phyloP scores from a whole-genome alignment of 2,329 filamentous ascomycete species.

The Aspergillus arachidicola region DNA sequence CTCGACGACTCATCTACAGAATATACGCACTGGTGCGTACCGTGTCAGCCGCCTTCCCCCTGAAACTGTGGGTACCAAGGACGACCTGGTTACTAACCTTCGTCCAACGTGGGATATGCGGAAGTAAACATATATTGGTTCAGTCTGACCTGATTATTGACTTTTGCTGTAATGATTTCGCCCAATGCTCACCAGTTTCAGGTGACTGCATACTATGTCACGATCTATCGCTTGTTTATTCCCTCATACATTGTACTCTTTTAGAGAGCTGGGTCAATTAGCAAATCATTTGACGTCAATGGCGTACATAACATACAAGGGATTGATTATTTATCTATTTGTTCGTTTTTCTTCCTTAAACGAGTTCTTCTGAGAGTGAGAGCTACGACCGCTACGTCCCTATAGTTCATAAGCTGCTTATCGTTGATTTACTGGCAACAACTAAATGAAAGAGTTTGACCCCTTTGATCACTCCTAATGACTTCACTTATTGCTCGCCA shows the following conservation, averaged over 20 bases:
- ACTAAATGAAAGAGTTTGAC: not conserved
- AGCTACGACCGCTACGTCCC: constrained; percentile 2
- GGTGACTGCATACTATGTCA: constrained; percentile 20
- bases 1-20: constrained; percentile 68
- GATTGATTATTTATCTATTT: constrained; percentile 11
- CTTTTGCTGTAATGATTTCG: constrained; percentile 24
- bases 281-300: constrained; percentile 19
- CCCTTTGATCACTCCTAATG: not conserved
- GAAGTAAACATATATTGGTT: constrained; percentile 23
- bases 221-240: constrained; percentile 21
- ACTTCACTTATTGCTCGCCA: not conserved
- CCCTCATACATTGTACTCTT: constrained; percentile 15
- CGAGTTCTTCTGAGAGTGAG: not conserved
- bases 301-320: constrained; percentile 26
- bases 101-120: constrained; percentile 59
- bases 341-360: constrained; percentile 15
- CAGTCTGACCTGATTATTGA: not conserved
- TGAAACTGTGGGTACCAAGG: constrained; percentile 76
- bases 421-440: not conserved
- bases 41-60: constrained; percentile 82
- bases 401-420: constrained; percentile 2
- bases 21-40: constrained; percentile 80
- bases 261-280: constrained; percentile 12
- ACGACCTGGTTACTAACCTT: constrained; percentile 64
- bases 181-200: constrained; percentile 9